Conservation (phyloP, 2,329 filamentous ascomycete genomes). For the Aspergillus intermedius region DNA sequence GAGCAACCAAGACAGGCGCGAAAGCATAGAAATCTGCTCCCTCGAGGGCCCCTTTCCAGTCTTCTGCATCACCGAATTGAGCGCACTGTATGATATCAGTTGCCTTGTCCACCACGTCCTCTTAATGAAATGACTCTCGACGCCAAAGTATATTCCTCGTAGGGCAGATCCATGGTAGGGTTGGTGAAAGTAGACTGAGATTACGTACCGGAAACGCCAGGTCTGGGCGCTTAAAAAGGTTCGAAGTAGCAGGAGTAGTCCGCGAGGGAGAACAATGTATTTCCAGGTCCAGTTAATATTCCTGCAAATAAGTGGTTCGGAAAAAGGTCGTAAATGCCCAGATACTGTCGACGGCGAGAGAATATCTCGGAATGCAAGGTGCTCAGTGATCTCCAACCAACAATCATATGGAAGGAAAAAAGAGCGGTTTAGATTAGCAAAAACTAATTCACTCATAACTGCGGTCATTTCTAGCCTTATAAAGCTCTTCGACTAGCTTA, state of each 20-base stretch:
- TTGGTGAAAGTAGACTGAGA: not conserved
- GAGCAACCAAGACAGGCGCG: not conserved
- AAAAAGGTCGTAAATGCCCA: not conserved
- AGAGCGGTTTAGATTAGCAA: no score
- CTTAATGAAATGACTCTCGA: no score
- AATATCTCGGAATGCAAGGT: no score
- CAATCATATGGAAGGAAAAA: no score
- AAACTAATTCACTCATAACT: no score
- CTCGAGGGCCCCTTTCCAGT: not conserved
- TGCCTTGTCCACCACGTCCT: not conserved
- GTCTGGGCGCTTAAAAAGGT: not conserved
- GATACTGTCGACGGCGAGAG: not conserved
- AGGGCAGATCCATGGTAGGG: not conserved
- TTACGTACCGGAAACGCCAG: not conserved
- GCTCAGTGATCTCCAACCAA: no score
- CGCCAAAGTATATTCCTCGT: not conserved
- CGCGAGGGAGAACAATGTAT: not conserved
- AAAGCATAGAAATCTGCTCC: not conserved
- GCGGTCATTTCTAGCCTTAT: no score
- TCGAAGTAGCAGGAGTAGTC: not conserved
- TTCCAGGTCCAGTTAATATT: not conserved
- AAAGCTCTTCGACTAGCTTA: no score
- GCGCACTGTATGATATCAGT: no score
- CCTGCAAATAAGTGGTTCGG: not conserved
- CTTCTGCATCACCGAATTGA: not conserved